Evolutionary conservation across 2,329 filamentous ascomycete genomes (phyloP).

Genomic region (Alternaria alternata): DNA sequence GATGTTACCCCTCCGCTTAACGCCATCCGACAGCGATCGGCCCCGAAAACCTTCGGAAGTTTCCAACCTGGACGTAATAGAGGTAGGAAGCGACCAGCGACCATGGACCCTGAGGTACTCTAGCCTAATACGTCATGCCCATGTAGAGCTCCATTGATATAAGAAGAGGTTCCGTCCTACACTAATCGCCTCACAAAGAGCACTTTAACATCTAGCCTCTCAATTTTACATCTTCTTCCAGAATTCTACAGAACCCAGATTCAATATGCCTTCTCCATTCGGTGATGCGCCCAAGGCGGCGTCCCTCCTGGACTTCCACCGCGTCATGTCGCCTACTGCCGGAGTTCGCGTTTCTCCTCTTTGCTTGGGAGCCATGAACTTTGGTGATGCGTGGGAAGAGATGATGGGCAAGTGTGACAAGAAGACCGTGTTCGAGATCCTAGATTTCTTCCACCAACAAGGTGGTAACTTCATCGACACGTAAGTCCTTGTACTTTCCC

Average conservation of each 20-base stretch:
- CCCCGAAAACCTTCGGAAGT: constrained; percentile 3
- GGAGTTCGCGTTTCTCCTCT: constrained; percentile 62
- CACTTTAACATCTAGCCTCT: not conserved
- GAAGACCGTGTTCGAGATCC: constrained; percentile 55
- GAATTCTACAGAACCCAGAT: not conserved
- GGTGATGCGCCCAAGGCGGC: constrained; percentile 36
- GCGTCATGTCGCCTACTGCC: constrained; percentile 60
- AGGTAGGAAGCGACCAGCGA: not conserved
- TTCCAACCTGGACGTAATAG: not conserved
- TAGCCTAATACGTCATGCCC: constrained; percentile 13
- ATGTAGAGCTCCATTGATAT: not conserved
- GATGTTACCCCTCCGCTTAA: constrained; percentile 14
- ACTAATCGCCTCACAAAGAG: not conserved
- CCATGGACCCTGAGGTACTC: constrained; percentile 1
- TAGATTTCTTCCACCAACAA: constrained; percentile 58
- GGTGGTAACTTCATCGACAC: constrained; percentile 65
- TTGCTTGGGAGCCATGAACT: constrained; percentile 64
- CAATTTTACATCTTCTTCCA: not conserved
- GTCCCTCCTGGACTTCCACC: constrained; percentile 60
- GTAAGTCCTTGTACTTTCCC: constrained; percentile 19
- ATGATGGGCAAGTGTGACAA: constrained; percentile 56
- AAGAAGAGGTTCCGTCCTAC: constrained; percentile 9
- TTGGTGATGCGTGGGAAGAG: constrained; percentile 59
- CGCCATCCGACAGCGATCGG: constrained; percentile 11
- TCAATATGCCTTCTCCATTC: constrained; percentile 37